Evolutionary conservation across 148 eudicot species (phyloP), one percentile per base, ranked within the genome.

Genomic region (Salicornia ramosissima): DNA sequence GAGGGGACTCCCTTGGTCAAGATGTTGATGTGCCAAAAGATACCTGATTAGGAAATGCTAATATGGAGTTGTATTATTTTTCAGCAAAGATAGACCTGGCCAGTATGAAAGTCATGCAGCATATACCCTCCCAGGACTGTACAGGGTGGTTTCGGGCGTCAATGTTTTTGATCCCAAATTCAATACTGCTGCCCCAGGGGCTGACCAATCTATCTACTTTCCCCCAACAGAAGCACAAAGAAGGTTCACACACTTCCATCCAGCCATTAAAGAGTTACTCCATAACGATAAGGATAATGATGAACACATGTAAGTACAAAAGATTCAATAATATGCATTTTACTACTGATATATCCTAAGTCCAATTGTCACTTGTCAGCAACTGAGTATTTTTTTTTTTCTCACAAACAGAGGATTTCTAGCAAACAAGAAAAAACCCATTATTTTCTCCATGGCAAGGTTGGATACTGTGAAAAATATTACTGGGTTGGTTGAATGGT

Each of bases 151-250:
- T 72, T 93, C 98, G 8, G 98, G 98, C 59, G 86, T 93, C 87
- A 84, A 81, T 45, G 93, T 93, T 2, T 93, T 90, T 67, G 96
- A 93, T 79, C 95, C 96, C 26, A 93, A 93, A 70, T 93, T 93
- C 83, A 93, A 90, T 78, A 93, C 90, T 67, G 91, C 91, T 71
- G 67, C 98, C 65, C 98, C 98, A 0, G 98, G 98, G n/a, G 98
- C 98, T 2, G 98, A 93, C 73, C 96, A 93, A 74, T 67, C 91
- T 7, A 87, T 92, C 60, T 92, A 90, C 64, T 92, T 92, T 76
- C 91, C 98, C 15, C 69, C 71, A 68, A 81, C 88, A 5, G 96
- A 88, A 60, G 87, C 83, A 34, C 75, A 77, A 30, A 88, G 72
- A 67, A 79, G 98, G n/a, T 83, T 86, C 80, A 78, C 87, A 51